A percentile compares a stretch with the other conserved stretches of the same genome.
Evolutionary conservation across 208 protist species (phyloP).

Genomic region (Trypanosoma scelopori): DNA sequence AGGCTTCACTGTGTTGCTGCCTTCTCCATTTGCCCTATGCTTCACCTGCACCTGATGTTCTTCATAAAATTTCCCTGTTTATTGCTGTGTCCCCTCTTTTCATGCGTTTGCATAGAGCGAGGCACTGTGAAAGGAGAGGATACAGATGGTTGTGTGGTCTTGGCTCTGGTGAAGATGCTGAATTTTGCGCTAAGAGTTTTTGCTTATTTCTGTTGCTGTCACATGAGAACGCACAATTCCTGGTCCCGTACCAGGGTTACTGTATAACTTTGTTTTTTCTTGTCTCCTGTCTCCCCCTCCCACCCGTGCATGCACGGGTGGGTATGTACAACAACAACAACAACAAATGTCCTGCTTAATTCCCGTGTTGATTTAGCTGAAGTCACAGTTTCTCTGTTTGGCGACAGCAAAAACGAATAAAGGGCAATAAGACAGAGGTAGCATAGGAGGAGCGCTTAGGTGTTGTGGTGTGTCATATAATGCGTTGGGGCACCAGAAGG

Average conservation of each 20-base stretch:
- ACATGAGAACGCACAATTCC: background rate
- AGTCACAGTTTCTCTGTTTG: background rate
- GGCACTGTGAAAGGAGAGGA: too few relatives aligned
- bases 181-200: slow-evolving; percentile 17
- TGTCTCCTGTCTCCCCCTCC: too few relatives aligned
- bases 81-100: too few relatives aligned
- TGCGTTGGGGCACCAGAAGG: slow-evolving; percentile 18
- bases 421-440: slow-evolving; percentile 1
- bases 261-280: too few relatives aligned
- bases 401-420: background rate
- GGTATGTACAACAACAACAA: too few relatives aligned
- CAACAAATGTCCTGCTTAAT: too few relatives aligned
- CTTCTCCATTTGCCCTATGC: background rate
- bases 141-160: too few relatives aligned
- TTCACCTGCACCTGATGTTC: background rate
- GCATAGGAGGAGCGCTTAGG: background rate
- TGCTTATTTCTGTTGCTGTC: slow-evolving; percentile 7
- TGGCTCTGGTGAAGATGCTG: background rate
- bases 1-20: background rate
- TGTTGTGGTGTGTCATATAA: background rate
- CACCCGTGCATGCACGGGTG: too few relatives aligned
- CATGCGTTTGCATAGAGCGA: too few relatives aligned
- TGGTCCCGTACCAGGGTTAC: too few relatives aligned
- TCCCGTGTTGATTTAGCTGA: too few relatives aligned
- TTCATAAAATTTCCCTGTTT: background rate